Evolutionary conservation across 371 early-diverging fungal species (phyloP).

Genomic region (Actinomortierella wolfii): DNA sequence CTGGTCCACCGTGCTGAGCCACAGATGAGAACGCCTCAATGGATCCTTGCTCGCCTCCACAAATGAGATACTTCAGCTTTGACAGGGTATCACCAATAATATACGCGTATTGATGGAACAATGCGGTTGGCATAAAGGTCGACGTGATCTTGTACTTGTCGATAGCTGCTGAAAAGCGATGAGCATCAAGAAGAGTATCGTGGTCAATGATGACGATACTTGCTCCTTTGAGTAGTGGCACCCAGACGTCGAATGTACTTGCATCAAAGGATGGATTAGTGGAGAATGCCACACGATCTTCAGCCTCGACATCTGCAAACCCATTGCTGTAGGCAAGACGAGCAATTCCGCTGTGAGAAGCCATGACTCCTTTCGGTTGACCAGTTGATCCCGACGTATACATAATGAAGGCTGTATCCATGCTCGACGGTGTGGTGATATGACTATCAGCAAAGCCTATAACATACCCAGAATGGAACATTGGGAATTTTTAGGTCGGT

Average conservation of each 20-base stretch:
- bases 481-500: neutral
- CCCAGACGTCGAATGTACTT: conserved; percentile 4
- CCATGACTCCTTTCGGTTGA: conserved; percentile 53
- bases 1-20: neutral
- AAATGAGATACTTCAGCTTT: conserved; percentile 3
- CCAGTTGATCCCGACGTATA: conserved; percentile 61
- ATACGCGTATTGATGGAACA: conserved; percentile 4
- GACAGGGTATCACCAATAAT: conserved; percentile 1
- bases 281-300: conserved; percentile 5
- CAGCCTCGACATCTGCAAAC: conserved; percentile 4
- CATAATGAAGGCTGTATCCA: conserved; percentile 26
- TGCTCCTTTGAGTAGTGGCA: conserved; percentile 9
- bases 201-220: neutral
- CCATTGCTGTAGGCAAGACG: too few species aligned
- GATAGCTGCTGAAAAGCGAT: neutral
- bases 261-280: conserved; percentile 10
- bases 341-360: conserved; percentile 34
- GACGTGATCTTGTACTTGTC: conserved; percentile 7
- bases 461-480: too few species aligned
- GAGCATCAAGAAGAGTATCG: conserved; percentile 2
- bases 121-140: neutral
- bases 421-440: neutral
- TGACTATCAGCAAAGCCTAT: neutral
- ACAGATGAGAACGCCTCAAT: neutral
- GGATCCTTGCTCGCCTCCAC: conserved; percentile 6